These are phyloP conservation scores for Alternaria infectoria DNA, from an alignment of 2,329 filamentous ascomycete genomes.

Conservation along the genomic window DNA sequence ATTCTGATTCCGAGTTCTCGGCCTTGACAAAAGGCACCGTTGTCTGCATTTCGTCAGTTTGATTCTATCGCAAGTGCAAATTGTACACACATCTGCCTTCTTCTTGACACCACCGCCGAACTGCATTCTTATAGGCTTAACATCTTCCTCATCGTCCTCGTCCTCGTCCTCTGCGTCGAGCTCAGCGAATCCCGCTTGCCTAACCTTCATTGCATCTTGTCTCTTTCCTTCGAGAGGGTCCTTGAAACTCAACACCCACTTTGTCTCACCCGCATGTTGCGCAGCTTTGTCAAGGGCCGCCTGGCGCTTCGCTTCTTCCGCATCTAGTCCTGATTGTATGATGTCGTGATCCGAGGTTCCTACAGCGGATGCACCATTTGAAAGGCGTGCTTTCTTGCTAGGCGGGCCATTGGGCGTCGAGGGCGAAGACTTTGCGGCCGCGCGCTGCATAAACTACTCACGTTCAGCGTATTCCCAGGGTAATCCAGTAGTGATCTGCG, in stretches of 20 bases:
- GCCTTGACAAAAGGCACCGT: constrained; percentile 23
- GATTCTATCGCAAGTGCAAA: not conserved
- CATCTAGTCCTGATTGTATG: constrained; percentile 68
- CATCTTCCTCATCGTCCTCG: constrained; percentile 41
- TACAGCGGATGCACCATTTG: constrained; percentile 47
- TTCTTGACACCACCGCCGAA: constrained; percentile 59
- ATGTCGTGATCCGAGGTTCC: constrained; percentile 60
- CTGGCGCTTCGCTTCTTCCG: constrained; percentile 70
- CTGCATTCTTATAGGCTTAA: constrained; percentile 50
- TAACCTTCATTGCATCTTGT: constrained; percentile 56
- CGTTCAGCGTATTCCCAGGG: constrained; percentile 12
- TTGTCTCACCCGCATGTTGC: constrained; percentile 70
- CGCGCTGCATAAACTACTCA: constrained; percentile 84
- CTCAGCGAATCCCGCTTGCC: constrained; percentile 65
- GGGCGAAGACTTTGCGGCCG: constrained; percentile 66
- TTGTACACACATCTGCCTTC: constrained; percentile 17
- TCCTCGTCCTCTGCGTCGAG: constrained; percentile 53
- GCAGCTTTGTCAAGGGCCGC: constrained; percentile 65
- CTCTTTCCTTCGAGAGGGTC: constrained; percentile 50
- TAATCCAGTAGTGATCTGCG: not conserved
- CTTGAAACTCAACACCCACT: constrained; percentile 73
- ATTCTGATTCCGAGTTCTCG: constrained; percentile 33
- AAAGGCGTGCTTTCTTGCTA: constrained; percentile 69
- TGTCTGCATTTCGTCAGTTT: constrained; percentile 28
- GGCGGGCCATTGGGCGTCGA: constrained; percentile 59